Percentiles rank a stretch among this genome's conserved stretches.
phyloP scores from a whole-genome alignment of 2,329 filamentous ascomycete genomes.

The Sphaerulina vaccinii region DNA sequence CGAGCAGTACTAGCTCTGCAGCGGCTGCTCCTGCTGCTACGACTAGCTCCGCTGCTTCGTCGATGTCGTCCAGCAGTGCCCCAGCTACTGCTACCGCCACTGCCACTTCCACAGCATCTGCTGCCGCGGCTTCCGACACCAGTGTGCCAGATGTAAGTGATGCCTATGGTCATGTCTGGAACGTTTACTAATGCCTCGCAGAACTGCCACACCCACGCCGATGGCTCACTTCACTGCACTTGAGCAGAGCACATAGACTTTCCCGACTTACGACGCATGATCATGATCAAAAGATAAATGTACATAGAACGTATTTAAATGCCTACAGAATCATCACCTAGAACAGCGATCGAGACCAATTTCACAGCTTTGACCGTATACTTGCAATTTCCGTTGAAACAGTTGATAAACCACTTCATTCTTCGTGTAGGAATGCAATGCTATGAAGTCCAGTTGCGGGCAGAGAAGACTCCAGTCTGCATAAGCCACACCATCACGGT shows the following conservation, averaged over 20 bases:
- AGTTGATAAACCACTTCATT: no score
- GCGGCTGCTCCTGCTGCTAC: slow-evolving; percentile 14
- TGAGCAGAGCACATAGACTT: background rate
- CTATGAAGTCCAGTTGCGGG: no score
- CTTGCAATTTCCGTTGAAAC: no score
- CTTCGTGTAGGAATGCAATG: no score
- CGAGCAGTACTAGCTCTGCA: slow-evolving; percentile 13
- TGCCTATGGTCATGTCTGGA: no score
- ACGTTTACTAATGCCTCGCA: no score
- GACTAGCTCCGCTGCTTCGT: slow-evolving; percentile 5
- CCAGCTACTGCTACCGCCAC: slow-evolving; percentile 58
- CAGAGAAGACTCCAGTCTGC: no score
- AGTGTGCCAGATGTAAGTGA: slow-evolving; percentile 6
- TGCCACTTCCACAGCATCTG: slow-evolving; percentile 64
- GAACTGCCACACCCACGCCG: slow-evolving; percentile 32
- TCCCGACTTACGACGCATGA: slow-evolving; percentile 4
- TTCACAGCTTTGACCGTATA: no score
- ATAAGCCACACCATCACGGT: no score
- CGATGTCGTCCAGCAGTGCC: background rate
- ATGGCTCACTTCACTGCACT: slow-evolving; percentile 29
- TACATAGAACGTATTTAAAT: no score
- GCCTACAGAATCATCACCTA: no score
- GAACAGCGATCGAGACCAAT: no score
- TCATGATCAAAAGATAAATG: slow-evolving; percentile 9
- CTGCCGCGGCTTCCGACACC: slow-evolving; percentile 40